These are phyloP conservation scores for Ascocoryne sarcoides DNA, from an alignment of 2,329 filamentous ascomycete species.

Conservation along the genomic window DNA sequence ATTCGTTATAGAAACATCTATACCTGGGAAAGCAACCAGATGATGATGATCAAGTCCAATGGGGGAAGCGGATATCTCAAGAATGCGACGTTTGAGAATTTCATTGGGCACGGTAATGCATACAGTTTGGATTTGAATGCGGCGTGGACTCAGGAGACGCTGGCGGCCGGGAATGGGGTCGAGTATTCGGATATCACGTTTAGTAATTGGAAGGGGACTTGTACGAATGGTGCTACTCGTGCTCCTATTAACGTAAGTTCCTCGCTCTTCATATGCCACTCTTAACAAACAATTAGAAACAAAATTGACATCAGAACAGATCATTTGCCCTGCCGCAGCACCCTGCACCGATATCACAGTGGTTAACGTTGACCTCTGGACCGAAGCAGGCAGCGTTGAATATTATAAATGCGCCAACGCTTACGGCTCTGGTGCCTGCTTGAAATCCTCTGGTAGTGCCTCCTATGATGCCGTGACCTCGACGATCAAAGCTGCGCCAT, in stretches of 20 bases:
- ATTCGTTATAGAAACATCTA: constrained; percentile 49
- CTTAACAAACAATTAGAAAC: too few relatives aligned
- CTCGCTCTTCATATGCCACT: too few relatives aligned
- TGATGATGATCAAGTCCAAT: constrained; percentile 50
- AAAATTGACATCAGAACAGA: too few relatives aligned
- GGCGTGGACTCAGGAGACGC: constrained; percentile 39
- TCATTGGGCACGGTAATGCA: constrained; percentile 50
- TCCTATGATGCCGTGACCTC: constrained; percentile 6
- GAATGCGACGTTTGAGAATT: constrained; percentile 45
- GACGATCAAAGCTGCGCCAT: constrained; percentile 8
- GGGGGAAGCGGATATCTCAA: constrained; percentile 45
- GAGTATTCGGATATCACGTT: constrained; percentile 43
- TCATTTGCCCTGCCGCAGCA: constrained; percentile 37
- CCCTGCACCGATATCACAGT: constrained; percentile 46
- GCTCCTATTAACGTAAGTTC: constrained; percentile 41
- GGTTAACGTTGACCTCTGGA: constrained; percentile 44
- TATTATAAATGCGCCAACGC: constrained; percentile 40
- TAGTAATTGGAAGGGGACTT: constrained; percentile 47
- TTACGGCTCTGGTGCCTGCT: constrained; percentile 39
- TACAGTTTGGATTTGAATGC: constrained; percentile 48
- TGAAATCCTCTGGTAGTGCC: constrained; percentile 3
- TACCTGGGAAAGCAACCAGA: constrained; percentile 44
- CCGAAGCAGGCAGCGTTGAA: constrained; percentile 35
- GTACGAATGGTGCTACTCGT: constrained; percentile 38
- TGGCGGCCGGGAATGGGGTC: constrained; percentile 40